Evolutionary conservation across 352 stramenopile species (phyloP).

Genomic region (Globisporangium orthogonon): DNA sequence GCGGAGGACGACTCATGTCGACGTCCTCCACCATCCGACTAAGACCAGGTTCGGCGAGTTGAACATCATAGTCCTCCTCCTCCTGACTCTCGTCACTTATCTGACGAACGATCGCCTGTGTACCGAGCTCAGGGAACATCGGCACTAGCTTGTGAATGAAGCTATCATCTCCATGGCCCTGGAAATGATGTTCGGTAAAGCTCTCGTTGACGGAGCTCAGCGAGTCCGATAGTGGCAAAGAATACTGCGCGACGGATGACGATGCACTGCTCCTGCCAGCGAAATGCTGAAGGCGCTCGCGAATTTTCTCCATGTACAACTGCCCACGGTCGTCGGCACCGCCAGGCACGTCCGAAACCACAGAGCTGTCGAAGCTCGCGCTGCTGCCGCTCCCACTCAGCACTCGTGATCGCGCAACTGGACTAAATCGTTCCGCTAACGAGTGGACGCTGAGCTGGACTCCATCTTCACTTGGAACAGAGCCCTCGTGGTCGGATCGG

Average conservation of each 20-base stretch:
- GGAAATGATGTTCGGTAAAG: constrained; percentile 15
- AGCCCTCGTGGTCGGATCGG: no score
- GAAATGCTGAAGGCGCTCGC: constrained; percentile 11
- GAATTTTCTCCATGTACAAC: constrained; percentile 20
- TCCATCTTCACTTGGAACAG: no score
- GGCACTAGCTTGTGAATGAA: constrained; percentile 58
- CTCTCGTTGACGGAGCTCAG: constrained; percentile 57
- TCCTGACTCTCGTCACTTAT: background rate
- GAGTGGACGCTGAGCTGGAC: no score
- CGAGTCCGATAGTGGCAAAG: constrained; percentile 47
- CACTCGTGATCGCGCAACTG: background rate
- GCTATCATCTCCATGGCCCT: constrained; percentile 22
- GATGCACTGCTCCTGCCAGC: constrained; percentile 7
- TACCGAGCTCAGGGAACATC: constrained; percentile 35
- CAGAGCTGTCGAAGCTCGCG: constrained; percentile 5
- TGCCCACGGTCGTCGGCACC: background rate
- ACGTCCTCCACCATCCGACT: constrained; percentile 18
- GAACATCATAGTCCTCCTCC: constrained; percentile 27
- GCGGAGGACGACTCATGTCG: constrained; percentile 1
- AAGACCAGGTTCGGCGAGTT: constrained; percentile 27
- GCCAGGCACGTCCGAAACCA: background rate
- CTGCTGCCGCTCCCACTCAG: background rate
- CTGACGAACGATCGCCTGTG: background rate
- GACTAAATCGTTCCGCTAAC: no score
- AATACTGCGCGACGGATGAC: constrained; percentile 37